Conservation (phyloP, 768 basidiomycete species). For the Tricholoma flavovirens region DNA sequence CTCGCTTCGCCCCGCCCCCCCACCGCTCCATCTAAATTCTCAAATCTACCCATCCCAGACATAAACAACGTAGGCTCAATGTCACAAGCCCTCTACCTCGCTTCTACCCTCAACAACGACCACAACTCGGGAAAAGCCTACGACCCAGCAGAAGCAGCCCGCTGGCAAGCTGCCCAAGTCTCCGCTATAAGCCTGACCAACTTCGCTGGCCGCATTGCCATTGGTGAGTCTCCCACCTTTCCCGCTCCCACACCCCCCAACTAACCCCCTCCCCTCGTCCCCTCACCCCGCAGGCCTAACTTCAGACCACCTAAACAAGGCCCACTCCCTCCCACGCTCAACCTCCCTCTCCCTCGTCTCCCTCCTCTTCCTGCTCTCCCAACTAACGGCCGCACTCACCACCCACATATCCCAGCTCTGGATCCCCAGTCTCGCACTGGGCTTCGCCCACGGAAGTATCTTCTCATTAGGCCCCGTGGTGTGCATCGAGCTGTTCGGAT, state of each 20-base stretch:
- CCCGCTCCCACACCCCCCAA: neutral
- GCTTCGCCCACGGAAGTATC: too few relatives aligned
- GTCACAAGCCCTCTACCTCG: constrained; percentile 55
- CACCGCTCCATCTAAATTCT: too few relatives aligned
- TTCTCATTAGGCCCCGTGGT: too few relatives aligned
- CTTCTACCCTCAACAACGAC: constrained; percentile 24
- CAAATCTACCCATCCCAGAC: constrained; percentile 32
- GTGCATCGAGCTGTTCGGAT: too few relatives aligned
- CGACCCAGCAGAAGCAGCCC: constrained; percentile 59
- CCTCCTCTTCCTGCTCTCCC: constrained; percentile 63
- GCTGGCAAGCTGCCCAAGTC: constrained; percentile 82
- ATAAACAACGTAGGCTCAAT: constrained; percentile 80
- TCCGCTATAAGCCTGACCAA: constrained; percentile 79
- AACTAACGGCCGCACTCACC: constrained; percentile 53
- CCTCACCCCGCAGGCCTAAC: constrained; percentile 45
- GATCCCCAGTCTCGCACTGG: too few relatives aligned
- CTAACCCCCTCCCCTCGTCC: neutral
- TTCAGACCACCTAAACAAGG: constrained; percentile 59
- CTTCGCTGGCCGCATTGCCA: constrained; percentile 68
- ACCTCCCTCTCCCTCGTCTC: constrained; percentile 68
- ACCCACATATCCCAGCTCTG: too few relatives aligned
- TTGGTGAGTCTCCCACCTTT: constrained; percentile 41
- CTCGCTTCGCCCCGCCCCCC: too few relatives aligned
- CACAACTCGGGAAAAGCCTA: constrained; percentile 46
- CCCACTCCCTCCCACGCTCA: constrained; percentile 56